Evolutionary conservation across 805 yeast species (phyloP).

Genomic region (Cyberlindnera veronae): DNA sequence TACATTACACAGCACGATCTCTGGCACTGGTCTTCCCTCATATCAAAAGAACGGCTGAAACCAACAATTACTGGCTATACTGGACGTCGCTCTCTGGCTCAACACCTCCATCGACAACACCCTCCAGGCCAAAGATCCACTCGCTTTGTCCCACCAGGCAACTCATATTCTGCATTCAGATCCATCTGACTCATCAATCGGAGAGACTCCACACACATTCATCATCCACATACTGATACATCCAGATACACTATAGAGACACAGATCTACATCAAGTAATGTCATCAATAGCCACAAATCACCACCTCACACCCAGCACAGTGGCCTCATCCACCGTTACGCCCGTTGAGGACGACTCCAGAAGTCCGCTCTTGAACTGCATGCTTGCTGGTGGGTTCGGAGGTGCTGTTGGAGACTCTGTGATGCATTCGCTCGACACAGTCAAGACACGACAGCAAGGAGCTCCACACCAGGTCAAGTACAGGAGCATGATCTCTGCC

Average conservation of each 20-base stretch:
- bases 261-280: no score
- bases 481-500: slow-evolving; percentile 72
- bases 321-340: slow-evolving; percentile 18
- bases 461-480: slow-evolving; percentile 65
- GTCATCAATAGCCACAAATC: slow-evolving; percentile 14
- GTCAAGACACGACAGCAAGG: slow-evolving; percentile 98
- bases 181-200: no score
- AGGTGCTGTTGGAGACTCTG: slow-evolving; percentile 86
- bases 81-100: no score
- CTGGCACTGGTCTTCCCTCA: no score
- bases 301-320: slow-evolving; percentile 10
- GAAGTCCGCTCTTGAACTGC: slow-evolving; percentile 49
- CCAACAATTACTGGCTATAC: no score
- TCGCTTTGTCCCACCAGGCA: background rate
- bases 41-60: no score
- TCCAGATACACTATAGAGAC: background rate
- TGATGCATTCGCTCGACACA: slow-evolving; percentile 95
- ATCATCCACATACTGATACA: background rate
- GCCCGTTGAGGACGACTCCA: slow-evolving; percentile 11
- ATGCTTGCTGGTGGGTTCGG: slow-evolving; percentile 93
- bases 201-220: background rate
- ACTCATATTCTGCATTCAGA: no score
- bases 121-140: background rate
- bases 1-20: no score
- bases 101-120: no score